Conservation (phyloP, 2,329 filamentous ascomycete genomes). For the Calonectria multiphialidica region DNA sequence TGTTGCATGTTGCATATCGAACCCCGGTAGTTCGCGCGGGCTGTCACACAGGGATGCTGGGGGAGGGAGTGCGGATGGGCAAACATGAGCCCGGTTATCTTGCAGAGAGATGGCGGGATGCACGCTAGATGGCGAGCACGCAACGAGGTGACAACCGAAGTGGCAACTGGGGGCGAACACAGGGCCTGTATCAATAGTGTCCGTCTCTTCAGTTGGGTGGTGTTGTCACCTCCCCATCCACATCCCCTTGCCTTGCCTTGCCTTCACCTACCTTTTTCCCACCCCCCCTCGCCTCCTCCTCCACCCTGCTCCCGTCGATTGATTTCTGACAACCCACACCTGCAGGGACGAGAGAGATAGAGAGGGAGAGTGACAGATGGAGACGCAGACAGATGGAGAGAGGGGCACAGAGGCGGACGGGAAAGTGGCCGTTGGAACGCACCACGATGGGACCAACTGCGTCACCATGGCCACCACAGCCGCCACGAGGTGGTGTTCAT, state of each 20-base stretch:
- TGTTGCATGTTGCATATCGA: not conserved
- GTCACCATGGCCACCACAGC: not conserved
- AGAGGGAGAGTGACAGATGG: no score
- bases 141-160: not conserved
- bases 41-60: not conserved
- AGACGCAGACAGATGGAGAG: no score
- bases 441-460: not conserved
- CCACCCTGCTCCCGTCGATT: not conserved
- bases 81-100: not conserved
- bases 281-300: not conserved
- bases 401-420: not conserved
- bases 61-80: not conserved
- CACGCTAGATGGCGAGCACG: not conserved
- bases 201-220: no score
- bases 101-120: slow-evolving; percentile 7
- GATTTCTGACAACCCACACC: no score
- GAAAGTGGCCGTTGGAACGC: not conserved
- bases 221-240: no score
- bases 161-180: not conserved
- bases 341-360: no score
- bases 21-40: slow-evolving; percentile 1
- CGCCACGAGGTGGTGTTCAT: not conserved
- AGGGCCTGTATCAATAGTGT: not conserved
- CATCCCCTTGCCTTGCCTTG: no score
- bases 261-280: not conserved